phyloP scores from a whole-genome alignment of 2,329 filamentous ascomycete genomes.

The Monilinia fructigena region DNA sequence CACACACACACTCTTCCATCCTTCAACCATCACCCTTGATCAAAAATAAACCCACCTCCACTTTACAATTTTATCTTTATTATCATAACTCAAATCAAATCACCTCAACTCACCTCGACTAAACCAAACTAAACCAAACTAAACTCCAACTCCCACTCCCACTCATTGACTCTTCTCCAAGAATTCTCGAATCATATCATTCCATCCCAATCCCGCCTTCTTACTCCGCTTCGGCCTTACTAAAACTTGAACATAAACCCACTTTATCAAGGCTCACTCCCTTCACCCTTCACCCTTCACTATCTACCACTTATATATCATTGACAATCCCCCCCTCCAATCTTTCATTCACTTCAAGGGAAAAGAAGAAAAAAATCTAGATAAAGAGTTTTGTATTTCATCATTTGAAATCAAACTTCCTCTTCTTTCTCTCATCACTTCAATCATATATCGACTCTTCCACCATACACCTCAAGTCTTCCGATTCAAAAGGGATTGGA shows the following conservation, averaged over 20 bases:
- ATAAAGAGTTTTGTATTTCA: background rate
- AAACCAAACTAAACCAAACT: background rate
- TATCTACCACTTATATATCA: conserved; percentile 7
- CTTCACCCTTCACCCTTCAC: conserved; percentile 33
- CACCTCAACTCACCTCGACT: no score
- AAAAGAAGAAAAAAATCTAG: background rate
- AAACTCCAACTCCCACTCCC: background rate
- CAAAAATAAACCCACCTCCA: no score
- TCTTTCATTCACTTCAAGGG: background rate
- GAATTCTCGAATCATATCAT: conserved; percentile 24
- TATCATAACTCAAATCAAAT: background rate
- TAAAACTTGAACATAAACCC: conserved; percentile 15
- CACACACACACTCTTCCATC: background rate
- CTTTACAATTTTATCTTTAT: no score
- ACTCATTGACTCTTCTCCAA: background rate
- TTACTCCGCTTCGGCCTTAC: conserved; percentile 26
- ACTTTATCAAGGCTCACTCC: conserved; percentile 31
- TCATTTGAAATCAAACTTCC: background rate
- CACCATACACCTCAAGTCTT: background rate
- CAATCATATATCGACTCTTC: background rate
- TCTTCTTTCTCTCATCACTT: background rate
- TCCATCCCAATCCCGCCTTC: conserved; percentile 20
- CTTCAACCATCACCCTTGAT: no score
- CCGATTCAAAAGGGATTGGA: background rate
- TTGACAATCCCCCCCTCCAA: conserved; percentile 39